phyloP scores from a whole-genome alignment of 177 flowering plant genomes.

The Vitis hybrid region DNA sequence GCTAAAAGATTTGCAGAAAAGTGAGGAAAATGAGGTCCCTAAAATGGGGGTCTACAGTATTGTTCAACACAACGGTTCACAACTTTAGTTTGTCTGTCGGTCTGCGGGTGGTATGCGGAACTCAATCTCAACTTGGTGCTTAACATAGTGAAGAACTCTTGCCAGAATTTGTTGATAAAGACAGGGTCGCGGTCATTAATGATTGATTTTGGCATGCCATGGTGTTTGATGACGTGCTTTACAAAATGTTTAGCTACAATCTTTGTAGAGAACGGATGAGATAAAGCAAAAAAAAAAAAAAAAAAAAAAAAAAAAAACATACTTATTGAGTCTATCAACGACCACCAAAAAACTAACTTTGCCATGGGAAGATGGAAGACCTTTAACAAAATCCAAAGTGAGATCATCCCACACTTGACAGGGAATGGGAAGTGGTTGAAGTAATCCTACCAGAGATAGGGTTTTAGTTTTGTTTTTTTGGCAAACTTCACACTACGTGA shows the following conservation, averaged over 20 bases:
- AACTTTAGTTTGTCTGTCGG: constrained; percentile 2
- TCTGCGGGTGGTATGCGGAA: background rate
- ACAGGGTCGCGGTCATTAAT: background rate
- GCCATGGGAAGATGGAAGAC: background rate
- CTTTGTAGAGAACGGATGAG: background rate
- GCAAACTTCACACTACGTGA: background rate
- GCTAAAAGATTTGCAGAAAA: too few species aligned
- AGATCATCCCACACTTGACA: background rate
- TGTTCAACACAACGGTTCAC: background rate
- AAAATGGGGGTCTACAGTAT: background rate
- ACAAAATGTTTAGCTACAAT: background rate
- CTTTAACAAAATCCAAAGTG: background rate
- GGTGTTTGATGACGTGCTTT: background rate
- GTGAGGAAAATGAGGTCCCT: too few species aligned
- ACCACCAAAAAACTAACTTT: constrained; percentile 2
- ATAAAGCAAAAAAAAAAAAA: background rate
- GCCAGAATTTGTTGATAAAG: background rate
- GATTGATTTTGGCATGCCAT: background rate
- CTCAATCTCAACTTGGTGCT: background rate
- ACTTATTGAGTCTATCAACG: constrained; percentile 2
- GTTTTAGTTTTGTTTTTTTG: too few species aligned
- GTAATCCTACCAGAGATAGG: too few species aligned
- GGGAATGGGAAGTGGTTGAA: too few species aligned
- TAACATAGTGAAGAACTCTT: background rate
- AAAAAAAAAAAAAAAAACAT: background rate